Conservation (phyloP, 2,329 filamentous ascomycete genomes). For the Colletotrichum destructivum region DNA sequence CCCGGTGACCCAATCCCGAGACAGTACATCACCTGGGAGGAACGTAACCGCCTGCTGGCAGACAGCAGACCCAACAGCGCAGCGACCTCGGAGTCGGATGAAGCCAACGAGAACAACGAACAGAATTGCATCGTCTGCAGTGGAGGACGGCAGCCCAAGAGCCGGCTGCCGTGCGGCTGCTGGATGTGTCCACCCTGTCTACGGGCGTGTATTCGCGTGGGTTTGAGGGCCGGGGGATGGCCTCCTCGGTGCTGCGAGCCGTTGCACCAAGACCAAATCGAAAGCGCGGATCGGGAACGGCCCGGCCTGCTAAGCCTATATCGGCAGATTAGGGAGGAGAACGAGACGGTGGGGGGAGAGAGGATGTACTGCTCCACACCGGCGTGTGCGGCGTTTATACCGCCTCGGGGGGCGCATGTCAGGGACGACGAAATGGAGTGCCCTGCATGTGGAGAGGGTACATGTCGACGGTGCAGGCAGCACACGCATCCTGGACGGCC, state of each 20-base stretch:
- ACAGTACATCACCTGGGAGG: conserved; percentile 29
- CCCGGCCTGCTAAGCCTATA: conserved; percentile 34
- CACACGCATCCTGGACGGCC: conserved; percentile 39
- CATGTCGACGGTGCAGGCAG: conserved; percentile 34
- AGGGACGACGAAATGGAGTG: conserved; percentile 25
- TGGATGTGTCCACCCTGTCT: conserved; percentile 40
- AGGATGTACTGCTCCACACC: conserved; percentile 39
- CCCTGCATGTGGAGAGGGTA: conserved; percentile 32
- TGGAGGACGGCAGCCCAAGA: conserved; percentile 6
- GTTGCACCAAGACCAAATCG: conserved; percentile 29
- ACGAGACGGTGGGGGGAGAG: conserved; percentile 30
- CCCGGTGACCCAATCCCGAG: background rate
- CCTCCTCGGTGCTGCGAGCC: conserved; percentile 43
- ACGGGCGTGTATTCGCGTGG: conserved; percentile 35
- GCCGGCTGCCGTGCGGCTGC: conserved; percentile 39
- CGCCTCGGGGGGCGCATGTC: conserved; percentile 12
- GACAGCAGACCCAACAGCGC: conserved; percentile 12
- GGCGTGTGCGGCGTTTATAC: conserved; percentile 42
- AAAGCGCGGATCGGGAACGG: conserved; percentile 15
- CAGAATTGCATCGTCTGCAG: conserved; percentile 32
- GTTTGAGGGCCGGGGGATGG: conserved; percentile 37
- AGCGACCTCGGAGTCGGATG: background rate
- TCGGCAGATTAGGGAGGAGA: conserved; percentile 30
- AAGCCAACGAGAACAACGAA: background rate
- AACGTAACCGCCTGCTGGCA: conserved; percentile 31